phyloP scores from a whole-genome alignment of 805 yeast genomes.

The Trichomonascus vanleenenianus region DNA sequence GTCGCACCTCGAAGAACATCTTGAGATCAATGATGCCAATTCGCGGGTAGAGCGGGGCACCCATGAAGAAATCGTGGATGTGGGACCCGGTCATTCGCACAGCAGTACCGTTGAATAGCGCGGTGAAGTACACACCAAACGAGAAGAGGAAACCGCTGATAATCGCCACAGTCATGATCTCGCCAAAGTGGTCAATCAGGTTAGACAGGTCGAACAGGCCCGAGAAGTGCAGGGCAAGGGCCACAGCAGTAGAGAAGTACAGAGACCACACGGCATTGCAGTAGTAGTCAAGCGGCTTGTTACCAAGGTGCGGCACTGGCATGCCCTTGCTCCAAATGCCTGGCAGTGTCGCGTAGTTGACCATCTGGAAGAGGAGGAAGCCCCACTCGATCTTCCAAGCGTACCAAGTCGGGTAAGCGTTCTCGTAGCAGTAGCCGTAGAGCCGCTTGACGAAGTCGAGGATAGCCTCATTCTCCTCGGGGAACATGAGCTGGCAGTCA shows the following conservation, averaged over 20 bases:
- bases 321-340: conserved; percentile 95
- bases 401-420: conserved; percentile 36
- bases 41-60: conserved; percentile 95
- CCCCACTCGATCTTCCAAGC: conserved; percentile 67
- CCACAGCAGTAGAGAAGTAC: conserved; percentile 56
- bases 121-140: conserved; percentile 59
- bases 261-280: conserved; percentile 89
- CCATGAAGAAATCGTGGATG: conserved; percentile 90
- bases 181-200: conserved; percentile 76
- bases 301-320: conserved; percentile 74
- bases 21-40: conserved; percentile 87
- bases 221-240: conserved; percentile 58
- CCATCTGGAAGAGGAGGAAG: conserved; percentile 60
- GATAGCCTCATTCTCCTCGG: conserved; percentile 43
- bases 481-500: conserved; percentile 64
- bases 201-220: conserved; percentile 68
- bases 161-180: conserved; percentile 89
- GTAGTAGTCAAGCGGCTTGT: conserved; percentile 78
- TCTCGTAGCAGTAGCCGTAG: conserved; percentile 34
- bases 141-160: conserved; percentile 66
- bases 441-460: conserved; percentile 42
- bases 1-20: conserved; percentile 95
- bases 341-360: conserved; percentile 77
- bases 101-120: conserved; percentile 62
- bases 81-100: conserved; percentile 89